Conservation (phyloP, 2,329 filamentous ascomycete species). For the Exophiala sp. region DNA sequence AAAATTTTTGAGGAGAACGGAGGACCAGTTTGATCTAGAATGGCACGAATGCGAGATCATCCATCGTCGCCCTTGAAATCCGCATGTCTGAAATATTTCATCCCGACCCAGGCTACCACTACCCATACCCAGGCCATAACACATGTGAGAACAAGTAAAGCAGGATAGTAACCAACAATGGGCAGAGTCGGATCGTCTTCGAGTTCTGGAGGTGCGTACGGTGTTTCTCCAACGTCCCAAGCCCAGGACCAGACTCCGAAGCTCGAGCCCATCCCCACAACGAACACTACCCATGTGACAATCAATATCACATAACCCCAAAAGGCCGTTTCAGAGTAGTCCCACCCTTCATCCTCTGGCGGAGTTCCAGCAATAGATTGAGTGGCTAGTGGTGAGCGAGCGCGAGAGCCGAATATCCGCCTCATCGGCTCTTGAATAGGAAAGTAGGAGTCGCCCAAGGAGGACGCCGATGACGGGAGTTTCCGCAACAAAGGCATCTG, state of each 20-base stretch:
- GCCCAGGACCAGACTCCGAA: conserved; percentile 92
- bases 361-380: conserved; percentile 31
- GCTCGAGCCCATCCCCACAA: conserved; percentile 92
- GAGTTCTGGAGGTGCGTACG: conserved; percentile 88
- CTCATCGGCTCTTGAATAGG: conserved; percentile 38
- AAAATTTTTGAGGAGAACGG: too few species aligned
- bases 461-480: conserved; percentile 33
- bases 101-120: conserved; percentile 91
- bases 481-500: conserved; percentile 35
- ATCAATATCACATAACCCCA: conserved; percentile 94
- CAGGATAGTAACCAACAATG: conserved; percentile 95
- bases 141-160: conserved; percentile 81
- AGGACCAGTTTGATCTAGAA: neutral
- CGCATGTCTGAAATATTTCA: conserved; percentile 98
- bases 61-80: conserved; percentile 67
- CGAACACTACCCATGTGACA: conserved; percentile 92
- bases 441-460: conserved; percentile 60
- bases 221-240: conserved; percentile 95
- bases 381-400: conserved; percentile 38
- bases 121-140: conserved; percentile 99
- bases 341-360: conserved; percentile 57
- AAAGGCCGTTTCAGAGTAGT: conserved; percentile 92
- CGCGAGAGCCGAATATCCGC: conserved; percentile 28
- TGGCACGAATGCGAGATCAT: neutral
- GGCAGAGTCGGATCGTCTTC: conserved; percentile 92